Conservation (phyloP, 495 filamentous ascomycete genomes). For the Penicillium cataractarum region DNA sequence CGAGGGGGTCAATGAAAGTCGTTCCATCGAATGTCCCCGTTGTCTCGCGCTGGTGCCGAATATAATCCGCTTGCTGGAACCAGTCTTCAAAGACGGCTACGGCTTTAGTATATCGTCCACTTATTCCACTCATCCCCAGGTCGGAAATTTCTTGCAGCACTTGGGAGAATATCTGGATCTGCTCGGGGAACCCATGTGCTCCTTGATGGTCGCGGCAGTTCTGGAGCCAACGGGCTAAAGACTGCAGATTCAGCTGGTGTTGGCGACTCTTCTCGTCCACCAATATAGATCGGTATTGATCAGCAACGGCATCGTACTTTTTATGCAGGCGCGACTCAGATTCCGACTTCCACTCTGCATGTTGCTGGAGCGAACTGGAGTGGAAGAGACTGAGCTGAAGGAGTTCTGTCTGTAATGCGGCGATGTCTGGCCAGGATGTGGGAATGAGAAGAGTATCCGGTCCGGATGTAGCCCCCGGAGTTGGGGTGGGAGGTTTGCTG, state of each 20-base stretch:
- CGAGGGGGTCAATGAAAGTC: slow-evolving; percentile 47
- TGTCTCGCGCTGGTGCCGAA: slow-evolving; percentile 33
- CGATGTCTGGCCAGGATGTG: slow-evolving; percentile 59
- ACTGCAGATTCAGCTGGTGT: slow-evolving; percentile 43
- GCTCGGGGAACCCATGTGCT: slow-evolving; percentile 38
- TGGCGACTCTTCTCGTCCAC: slow-evolving; percentile 45
- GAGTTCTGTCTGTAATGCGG: slow-evolving; percentile 69
- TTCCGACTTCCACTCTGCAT: slow-evolving; percentile 41
- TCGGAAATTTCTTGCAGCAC: slow-evolving; percentile 48
- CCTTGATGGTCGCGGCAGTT: slow-evolving; percentile 37
- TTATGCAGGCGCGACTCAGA: slow-evolving; percentile 38
- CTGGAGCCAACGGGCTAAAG: slow-evolving; percentile 43
- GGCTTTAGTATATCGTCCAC: slow-evolving; percentile 39
- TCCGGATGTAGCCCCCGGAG: slow-evolving; percentile 13
- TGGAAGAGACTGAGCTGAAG: slow-evolving; percentile 74
- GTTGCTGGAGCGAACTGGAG: slow-evolving; percentile 39
- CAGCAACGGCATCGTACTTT: slow-evolving; percentile 45
- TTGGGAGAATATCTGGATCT: slow-evolving; percentile 48
- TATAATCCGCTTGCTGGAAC: slow-evolving; percentile 40
- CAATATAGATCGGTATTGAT: slow-evolving; percentile 37
- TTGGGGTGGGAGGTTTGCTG: slow-evolving; percentile 58
- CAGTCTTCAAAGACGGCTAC: slow-evolving; percentile 49
- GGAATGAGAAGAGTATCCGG: slow-evolving; percentile 28
- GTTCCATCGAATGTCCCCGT: slow-evolving; percentile 12
- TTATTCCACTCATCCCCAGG: slow-evolving; percentile 24